These are phyloP conservation scores for Fraxinus velutina DNA, from an alignment of 305 asterid genomes.

Conservation along the genomic window DNA sequence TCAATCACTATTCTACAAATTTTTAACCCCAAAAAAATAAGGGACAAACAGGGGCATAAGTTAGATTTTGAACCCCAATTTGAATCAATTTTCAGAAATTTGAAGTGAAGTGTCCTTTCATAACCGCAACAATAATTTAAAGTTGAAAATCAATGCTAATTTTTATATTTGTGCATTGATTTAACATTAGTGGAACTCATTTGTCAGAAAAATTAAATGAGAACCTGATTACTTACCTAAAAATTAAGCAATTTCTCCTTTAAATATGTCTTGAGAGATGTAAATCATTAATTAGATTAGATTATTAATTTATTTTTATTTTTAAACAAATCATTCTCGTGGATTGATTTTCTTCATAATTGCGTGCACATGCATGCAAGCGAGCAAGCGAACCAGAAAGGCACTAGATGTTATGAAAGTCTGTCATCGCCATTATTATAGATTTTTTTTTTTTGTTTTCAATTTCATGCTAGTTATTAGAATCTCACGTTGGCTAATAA, in stretches of 20 bases:
- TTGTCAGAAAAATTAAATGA: neutral
- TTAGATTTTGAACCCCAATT: too few relatives aligned
- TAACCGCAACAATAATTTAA: too few relatives aligned
- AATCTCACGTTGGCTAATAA: too few relatives aligned
- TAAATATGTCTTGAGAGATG: neutral
- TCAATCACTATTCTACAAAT: too few relatives aligned
- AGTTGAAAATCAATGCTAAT: too few relatives aligned
- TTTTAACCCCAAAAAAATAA: too few relatives aligned
- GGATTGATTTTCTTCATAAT: neutral
- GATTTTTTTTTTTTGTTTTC: neutral
- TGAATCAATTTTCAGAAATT: too few relatives aligned
- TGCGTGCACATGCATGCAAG: neutral
- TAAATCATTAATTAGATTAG: neutral
- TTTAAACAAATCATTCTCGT: neutral
- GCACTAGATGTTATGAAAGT: neutral
- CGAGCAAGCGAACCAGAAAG: neutral
- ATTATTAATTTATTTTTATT: neutral
- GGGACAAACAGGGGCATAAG: too few relatives aligned
- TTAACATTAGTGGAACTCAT: neutral
- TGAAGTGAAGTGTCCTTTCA: too few relatives aligned
- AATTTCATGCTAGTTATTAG: neutral
- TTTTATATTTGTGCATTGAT: too few relatives aligned
- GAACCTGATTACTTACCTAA: neutral
- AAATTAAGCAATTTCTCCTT: neutral
- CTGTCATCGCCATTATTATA: constrained; percentile 24